phyloP scores from a whole-genome alignment of 371 early-diverging fungal species.

The Fennellomyces sp. region DNA sequence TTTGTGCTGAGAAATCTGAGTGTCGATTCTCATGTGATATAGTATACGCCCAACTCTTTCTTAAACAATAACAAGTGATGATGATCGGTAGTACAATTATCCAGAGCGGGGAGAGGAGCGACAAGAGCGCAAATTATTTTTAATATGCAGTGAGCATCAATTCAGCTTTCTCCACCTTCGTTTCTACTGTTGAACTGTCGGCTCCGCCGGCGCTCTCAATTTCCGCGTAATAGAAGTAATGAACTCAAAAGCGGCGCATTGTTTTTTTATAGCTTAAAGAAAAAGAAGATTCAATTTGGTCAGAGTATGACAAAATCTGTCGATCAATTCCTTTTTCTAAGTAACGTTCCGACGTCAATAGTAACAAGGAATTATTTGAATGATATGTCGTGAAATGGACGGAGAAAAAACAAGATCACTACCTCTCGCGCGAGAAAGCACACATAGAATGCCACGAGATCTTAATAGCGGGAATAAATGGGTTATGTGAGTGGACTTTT shows the following conservation, averaged over 20 bases:
- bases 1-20: no score
- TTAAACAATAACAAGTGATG: no score
- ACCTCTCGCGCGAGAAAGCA: neutral
- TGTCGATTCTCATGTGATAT: neutral
- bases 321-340: constrained; percentile 2
- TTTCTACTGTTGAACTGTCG: no score
- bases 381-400: no score
- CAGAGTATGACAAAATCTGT: neutral
- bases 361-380: no score
- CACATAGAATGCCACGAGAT: neutral
- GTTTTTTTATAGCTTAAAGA: no score
- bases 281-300: neutral
- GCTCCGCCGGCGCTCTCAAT: no score
- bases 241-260: no score
- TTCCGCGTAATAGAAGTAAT: no score
- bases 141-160: neutral
- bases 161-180: neutral
- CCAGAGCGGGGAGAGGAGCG: neutral
- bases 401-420: no score
- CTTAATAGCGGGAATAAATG: neutral
- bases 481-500: neutral
- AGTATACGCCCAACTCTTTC: no score
- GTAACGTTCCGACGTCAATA: neutral
- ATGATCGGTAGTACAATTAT: constrained; percentile 2
- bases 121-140: neutral